phyloP scores from a whole-genome alignment of 495 filamentous ascomycete genomes.

The Neurospora sp. region DNA sequence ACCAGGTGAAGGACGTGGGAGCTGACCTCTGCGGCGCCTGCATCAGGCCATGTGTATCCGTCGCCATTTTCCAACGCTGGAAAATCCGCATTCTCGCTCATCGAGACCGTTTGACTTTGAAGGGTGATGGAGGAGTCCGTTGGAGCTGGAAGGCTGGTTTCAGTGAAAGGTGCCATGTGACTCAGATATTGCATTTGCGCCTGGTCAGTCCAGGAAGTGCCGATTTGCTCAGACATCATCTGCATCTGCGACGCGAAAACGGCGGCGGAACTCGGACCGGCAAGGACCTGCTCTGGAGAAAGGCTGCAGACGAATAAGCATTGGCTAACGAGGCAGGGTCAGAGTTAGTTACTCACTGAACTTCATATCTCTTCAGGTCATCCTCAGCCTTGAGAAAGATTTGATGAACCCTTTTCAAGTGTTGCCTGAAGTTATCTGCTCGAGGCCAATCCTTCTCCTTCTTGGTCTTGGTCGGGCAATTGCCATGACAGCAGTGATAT shows the following conservation, averaged over 20 bases:
- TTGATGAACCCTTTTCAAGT: conserved; percentile 67
- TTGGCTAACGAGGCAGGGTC: not conserved
- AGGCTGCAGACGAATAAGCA: not conserved
- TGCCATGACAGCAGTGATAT: conserved; percentile 55
- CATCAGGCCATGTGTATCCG: not conserved
- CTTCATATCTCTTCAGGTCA: conserved; percentile 41
- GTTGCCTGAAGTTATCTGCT: conserved; percentile 83
- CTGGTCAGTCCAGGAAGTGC: not conserved
- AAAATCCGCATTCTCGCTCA: not conserved
- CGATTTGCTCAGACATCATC: not conserved
- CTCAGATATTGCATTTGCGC: not conserved
- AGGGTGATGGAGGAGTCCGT: not conserved
- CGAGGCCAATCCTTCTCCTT: conserved; percentile 77
- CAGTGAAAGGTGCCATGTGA: not conserved
- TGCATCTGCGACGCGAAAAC: not conserved
- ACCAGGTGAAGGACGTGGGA: not conserved
- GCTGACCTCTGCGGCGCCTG: not conserved
- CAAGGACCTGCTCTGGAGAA: not conserved
- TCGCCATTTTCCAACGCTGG: not conserved
- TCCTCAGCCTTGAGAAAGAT: conserved; percentile 23
- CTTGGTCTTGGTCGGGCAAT: conserved; percentile 41
- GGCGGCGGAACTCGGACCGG: not conserved
- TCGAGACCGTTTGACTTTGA: not conserved
- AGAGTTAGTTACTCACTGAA: conserved; percentile 32
- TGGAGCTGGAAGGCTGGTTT: not conserved